Conservation (phyloP, 305 asterid genomes). For the Solanum hybrid region DNA sequence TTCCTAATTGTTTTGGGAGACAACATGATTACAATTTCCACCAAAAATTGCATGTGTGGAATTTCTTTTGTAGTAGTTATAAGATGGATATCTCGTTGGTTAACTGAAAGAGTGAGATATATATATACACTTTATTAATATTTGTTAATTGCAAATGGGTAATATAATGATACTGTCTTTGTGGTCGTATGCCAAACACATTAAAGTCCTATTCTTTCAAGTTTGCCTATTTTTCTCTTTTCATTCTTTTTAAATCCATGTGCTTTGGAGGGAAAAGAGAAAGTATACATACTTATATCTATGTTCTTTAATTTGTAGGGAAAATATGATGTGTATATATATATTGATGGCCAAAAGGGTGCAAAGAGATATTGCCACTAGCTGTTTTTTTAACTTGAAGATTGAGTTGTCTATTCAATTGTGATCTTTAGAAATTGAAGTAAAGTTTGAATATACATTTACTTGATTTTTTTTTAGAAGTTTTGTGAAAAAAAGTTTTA, state of each 20-base stretch:
- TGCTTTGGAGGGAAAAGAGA: neutral
- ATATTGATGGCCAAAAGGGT: neutral
- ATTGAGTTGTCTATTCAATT: neutral
- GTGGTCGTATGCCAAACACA: neutral
- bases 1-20: constrained; percentile 24
- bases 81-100: neutral
- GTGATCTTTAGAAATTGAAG: neutral
- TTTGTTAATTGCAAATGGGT: neutral
- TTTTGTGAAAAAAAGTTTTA: neutral
- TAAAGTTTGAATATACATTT: neutral
- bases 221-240: neutral
- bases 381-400: neutral
- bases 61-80: neutral
- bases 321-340: neutral
- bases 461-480: neutral
- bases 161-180: neutral
- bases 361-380: neutral
- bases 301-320: neutral
- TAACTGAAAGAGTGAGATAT: neutral
- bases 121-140: neutral
- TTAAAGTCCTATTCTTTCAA: neutral
- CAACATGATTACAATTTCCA: constrained; percentile 51
- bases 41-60: constrained; percentile 13
- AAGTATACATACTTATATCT: neutral
- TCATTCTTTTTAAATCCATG: neutral